Base-by-base conservation (phyloP, 1,284 basidiomycete genomes). In the Stygiomarasmius scandens region DNA sequence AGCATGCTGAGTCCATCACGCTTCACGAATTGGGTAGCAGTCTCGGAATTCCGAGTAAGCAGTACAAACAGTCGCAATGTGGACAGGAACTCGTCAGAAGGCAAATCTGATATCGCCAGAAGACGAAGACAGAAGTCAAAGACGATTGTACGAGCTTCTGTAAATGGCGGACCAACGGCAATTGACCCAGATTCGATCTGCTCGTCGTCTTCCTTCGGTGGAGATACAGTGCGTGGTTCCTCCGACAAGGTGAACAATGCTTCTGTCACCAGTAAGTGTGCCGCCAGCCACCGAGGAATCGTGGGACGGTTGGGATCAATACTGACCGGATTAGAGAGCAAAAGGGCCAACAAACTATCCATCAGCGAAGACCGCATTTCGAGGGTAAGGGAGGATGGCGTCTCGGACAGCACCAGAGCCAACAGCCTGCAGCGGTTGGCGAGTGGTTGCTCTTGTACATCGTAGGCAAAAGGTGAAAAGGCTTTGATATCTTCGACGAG, bases 391-490 rank as follows among this genome's bases (percentile, higher is more conserved):
- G 83, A 81, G 2, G 83, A 80, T 1, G 86, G 82, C n/a, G 83
- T 82, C 65, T 94, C 92, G 61, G 86, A 86, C 27, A 94, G 77
- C 16, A 95, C 85, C 29, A 97, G 77, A 1, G 94, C 92, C n/a
- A 96, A 78, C 9, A 98, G 78, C 54, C 93, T 89, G 63, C 93
- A 90, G 46, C 95, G 81, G 58, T 93, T 89, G 11, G 90, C 84
- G 44, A 96, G 76, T 2, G 87, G 85, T 64, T 90, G 86, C 64
- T 93, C 86, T 58, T 85, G 81, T 2, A 82, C 76, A 61, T 88
- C 85, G 64, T 86, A 82, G 8, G 87, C 86, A 43, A 74, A 76
- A 8, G 85, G 80, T 2, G 87, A 85, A 67, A 92, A 90, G 16
- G 76, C 69, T 55, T 85, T 85, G 66, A 93, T 82, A 65, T 93